Conservation (phyloP, 2,329 filamentous ascomycete genomes). For the Talaromyces amestolkiae region DNA sequence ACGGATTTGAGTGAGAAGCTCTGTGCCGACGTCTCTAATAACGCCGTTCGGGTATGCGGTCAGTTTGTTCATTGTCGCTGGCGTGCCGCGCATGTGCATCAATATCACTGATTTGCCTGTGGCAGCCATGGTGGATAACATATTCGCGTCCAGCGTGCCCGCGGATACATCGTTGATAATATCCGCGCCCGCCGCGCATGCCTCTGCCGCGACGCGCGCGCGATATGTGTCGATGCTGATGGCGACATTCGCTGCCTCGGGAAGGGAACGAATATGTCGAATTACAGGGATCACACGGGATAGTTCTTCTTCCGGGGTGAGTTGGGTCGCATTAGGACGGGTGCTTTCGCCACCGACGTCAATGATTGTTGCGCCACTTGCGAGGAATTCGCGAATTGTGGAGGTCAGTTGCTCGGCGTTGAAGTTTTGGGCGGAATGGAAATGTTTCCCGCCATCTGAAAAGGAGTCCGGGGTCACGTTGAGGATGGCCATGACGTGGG, state of each 20-base stretch:
- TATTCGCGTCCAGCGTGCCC: constrained; percentile 71
- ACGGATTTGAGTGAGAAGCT: constrained; percentile 67
- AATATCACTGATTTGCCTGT: constrained; percentile 76
- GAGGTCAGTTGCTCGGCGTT: constrained; percentile 47
- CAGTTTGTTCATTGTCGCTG: constrained; percentile 72
- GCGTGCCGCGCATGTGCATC: constrained; percentile 92
- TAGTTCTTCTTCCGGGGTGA: constrained; percentile 71
- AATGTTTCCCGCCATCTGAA: constrained; percentile 76
- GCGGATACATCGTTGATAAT: constrained; percentile 94
- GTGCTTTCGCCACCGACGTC: constrained; percentile 94
- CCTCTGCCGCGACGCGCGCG: constrained; percentile 73
- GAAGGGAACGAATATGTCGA: constrained; percentile 64
- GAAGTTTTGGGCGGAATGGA: constrained; percentile 43
- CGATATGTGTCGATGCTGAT: constrained; percentile 94
- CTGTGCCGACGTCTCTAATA: constrained; percentile 61
- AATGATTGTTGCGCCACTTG: constrained; percentile 73
- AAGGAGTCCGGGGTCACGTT: constrained; percentile 97
- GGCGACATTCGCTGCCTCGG: constrained; percentile 61
- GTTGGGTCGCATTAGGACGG: constrained; percentile 68
- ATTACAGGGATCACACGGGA: constrained; percentile 78
- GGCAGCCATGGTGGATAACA: constrained; percentile 76
- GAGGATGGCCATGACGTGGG: constrained; percentile 87
- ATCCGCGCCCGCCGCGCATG: constrained; percentile 75
- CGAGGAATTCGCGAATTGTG: constrained; percentile 62
- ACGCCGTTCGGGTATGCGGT: constrained; percentile 69